phyloP scores from a whole-genome alignment of 352 stramenopile species.

The Globisporangium camurandrum region DNA sequence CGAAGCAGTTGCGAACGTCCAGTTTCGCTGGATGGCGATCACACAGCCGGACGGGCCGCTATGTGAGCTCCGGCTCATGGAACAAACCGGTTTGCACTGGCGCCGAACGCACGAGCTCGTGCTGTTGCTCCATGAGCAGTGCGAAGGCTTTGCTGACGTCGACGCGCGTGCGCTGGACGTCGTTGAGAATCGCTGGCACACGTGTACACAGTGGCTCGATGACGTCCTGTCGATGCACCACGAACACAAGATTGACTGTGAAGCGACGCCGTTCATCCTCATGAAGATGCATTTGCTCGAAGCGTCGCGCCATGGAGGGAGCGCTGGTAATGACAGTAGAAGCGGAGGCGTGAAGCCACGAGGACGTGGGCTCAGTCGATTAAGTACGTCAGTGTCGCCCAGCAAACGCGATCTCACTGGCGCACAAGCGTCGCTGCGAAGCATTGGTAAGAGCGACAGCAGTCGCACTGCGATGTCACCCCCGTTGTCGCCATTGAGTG shows the following conservation, averaged over 20 bases:
- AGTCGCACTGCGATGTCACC: neutral
- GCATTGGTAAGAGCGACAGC: neutral
- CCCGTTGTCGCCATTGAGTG: neutral
- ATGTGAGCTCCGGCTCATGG: conserved; percentile 56
- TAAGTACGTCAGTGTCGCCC: neutral
- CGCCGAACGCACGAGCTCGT: conserved; percentile 63
- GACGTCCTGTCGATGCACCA: conserved; percentile 53
- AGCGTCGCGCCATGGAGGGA: neutral
- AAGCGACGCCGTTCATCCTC: conserved; percentile 56
- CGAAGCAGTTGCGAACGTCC: conserved; percentile 51
- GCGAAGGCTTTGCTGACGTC: conserved; percentile 52
- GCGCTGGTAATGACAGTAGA: conserved; percentile 1
- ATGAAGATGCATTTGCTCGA: conserved; percentile 55
- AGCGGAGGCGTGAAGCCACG: too few species aligned
- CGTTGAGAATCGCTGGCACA: conserved; percentile 47
- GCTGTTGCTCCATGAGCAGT: conserved; percentile 60
- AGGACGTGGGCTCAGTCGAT: too few species aligned
- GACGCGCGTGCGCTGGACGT: conserved; percentile 39
- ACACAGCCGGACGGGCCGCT: conserved; percentile 48
- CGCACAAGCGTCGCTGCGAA: neutral
- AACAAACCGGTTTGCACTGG: conserved; percentile 64
- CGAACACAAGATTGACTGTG: conserved; percentile 57
- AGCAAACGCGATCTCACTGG: conserved; percentile 2
- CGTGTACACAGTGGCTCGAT: conserved; percentile 61
- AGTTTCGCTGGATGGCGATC: conserved; percentile 74